Evolutionary conservation across 305 asterid species (phyloP).

Genomic region (Withania somnifera): DNA sequence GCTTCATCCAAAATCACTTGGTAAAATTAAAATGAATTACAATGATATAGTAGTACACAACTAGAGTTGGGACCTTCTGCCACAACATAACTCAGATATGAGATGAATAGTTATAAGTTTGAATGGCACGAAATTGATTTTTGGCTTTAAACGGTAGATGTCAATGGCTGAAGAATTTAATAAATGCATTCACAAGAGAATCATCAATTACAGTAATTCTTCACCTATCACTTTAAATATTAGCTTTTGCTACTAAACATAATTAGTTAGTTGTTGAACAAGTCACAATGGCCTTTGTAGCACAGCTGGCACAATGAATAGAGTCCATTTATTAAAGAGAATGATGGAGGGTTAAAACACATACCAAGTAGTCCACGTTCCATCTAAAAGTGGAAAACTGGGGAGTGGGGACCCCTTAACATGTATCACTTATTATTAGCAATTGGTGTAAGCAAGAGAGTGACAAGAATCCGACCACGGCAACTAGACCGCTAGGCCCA

Average conservation of each 20-base stretch:
- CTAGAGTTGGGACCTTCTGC: not conserved
- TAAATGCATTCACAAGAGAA: not conserved
- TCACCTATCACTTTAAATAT: not conserved
- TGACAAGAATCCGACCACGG: conserved; percentile 7
- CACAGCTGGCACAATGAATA: conserved; percentile 29
- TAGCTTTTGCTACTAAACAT: not conserved
- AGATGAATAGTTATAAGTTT: not conserved
- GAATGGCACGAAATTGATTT: not conserved
- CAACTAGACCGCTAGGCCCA: conserved; percentile 19
- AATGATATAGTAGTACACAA: not conserved
- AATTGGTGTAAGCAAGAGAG: conserved; percentile 5
- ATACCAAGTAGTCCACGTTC: conserved; percentile 18
- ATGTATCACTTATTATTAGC: conserved; percentile 11
- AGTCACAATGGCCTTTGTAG: not conserved
- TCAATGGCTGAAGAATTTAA: not conserved
- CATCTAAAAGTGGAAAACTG: conserved; percentile 13
- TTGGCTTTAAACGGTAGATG: not conserved
- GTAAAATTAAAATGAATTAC: conserved; percentile 3
- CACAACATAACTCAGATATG: not conserved
- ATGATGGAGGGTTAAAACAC: conserved; percentile 7
- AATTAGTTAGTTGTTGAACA: not conserved
- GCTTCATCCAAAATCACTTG: conserved; percentile 96
- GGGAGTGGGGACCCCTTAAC: conserved; percentile 21
- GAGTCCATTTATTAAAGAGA: conserved; percentile 12
- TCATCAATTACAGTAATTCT: not conserved